Percentiles rank a stretch among this genome's conserved stretches.
Evolutionary conservation across 2,329 filamentous ascomycete genomes (phyloP).

Genomic region (Clathrospora elynae): DNA sequence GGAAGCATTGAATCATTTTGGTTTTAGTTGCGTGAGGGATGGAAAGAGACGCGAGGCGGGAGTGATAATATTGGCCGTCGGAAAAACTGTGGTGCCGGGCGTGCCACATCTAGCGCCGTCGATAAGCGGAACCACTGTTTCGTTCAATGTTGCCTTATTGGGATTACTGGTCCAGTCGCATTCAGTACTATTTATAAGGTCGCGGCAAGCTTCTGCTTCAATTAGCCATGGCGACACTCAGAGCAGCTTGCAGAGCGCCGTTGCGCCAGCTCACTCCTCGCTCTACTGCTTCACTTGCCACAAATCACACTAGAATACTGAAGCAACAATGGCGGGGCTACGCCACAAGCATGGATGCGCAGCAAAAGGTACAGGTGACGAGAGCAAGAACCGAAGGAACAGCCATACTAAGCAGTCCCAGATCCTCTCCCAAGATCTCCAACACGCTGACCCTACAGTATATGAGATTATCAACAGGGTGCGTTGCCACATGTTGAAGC

Average conservation of each 20-base stretch:
- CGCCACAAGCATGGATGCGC: slow-evolving; percentile 52
- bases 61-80: slow-evolving; percentile 27
- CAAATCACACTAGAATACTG: slow-evolving; percentile 40
- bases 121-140: slow-evolving; percentile 20
- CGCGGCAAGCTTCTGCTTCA: slow-evolving; percentile 18
- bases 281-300: slow-evolving; percentile 34
- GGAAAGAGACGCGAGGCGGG: slow-evolving; percentile 30
- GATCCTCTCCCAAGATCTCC: slow-evolving; percentile 78
- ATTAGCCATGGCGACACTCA: slow-evolving; percentile 50
- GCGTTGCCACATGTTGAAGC: slow-evolving; percentile 30
- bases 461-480: slow-evolving; percentile 92
- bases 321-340: slow-evolving; percentile 48
- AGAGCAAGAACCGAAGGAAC: background rate
- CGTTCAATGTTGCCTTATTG: slow-evolving; percentile 31
- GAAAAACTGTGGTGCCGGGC: slow-evolving; percentile 23
- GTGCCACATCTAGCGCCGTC: slow-evolving; percentile 19
- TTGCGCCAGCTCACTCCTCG: slow-evolving; percentile 43
- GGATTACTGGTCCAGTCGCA: slow-evolving; percentile 31
- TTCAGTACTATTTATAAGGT: slow-evolving; percentile 25
- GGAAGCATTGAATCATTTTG: slow-evolving; percentile 75
- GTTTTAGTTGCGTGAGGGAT: slow-evolving; percentile 74
- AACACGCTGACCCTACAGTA: slow-evolving; percentile 84
- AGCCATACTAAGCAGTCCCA: slow-evolving; percentile 47
- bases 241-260: slow-evolving; percentile 48
- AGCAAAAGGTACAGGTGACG: slow-evolving; percentile 53